Evolutionary conservation across 805 yeast species (phyloP).

Genomic region (Saturnispora halmiae): DNA sequence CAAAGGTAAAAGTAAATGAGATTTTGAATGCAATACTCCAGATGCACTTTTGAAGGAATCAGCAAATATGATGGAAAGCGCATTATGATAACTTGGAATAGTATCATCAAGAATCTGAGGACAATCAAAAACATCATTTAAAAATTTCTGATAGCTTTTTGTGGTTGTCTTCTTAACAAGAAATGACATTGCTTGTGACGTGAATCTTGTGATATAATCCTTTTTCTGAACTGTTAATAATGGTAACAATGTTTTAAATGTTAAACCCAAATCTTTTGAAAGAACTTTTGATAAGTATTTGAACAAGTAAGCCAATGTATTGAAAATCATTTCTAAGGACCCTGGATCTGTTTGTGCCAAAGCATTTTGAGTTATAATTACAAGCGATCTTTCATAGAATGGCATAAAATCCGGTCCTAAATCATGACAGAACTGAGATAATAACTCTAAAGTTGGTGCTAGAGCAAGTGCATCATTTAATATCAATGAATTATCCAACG

Average conservation of each 20-base stretch:
- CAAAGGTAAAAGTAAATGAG: conserved; percentile 40
- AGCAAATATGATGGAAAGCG: conserved; percentile 53
- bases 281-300: conserved; percentile 69
- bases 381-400: conserved; percentile 49
- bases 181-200: conserved; percentile 86
- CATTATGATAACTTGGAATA: conserved; percentile 42
- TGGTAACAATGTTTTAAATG: conserved; percentile 58
- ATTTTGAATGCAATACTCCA: conserved; percentile 67
- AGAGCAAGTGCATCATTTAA: conserved; percentile 60
- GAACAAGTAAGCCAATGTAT: conserved; percentile 78
- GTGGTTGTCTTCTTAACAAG: conserved; percentile 59
- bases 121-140: conserved; percentile 31
- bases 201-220: conserved; percentile 64
- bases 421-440: conserved; percentile 85
- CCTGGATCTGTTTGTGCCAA: conserved; percentile 44
- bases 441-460: conserved; percentile 71
- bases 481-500: conserved; percentile 34
- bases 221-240: conserved; percentile 49
- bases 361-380: conserved; percentile 41
- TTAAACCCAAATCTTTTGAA: conserved; percentile 54
- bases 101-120: conserved; percentile 24
- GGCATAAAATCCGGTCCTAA: conserved; percentile 80
- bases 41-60: conserved; percentile 69
- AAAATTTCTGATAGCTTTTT: conserved; percentile 37
- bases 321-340: conserved; percentile 75